phyloP scores from a whole-genome alignment of 768 basidiomycete genomes.

The Lanmaoa rubissima region DNA sequence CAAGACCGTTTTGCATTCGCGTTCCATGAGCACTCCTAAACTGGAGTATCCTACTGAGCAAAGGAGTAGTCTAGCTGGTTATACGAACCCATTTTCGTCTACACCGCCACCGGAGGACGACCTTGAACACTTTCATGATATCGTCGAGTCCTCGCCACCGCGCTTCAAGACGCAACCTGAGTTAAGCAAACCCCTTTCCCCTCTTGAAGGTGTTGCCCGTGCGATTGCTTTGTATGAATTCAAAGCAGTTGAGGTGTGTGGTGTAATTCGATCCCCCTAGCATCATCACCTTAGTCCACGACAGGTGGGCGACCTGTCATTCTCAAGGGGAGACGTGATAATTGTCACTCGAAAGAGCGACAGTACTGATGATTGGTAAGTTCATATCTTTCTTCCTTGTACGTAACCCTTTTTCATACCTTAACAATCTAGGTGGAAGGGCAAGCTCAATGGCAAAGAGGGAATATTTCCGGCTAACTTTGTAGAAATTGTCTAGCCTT shows the following conservation, averaged over 20 bases:
- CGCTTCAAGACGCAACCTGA: conserved; percentile 51
- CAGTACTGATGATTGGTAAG: conserved; percentile 73
- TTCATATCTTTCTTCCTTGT: conserved; percentile 5
- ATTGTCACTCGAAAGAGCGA: conserved; percentile 65
- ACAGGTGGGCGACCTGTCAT: conserved; percentile 74
- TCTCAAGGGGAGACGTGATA: conserved; percentile 75
- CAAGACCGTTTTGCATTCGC: conserved; percentile 31
- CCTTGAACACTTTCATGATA: conserved; percentile 7
- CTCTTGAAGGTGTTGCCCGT: conserved; percentile 61
- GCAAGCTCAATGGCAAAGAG: conserved; percentile 54
- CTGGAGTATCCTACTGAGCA: conserved; percentile 14
- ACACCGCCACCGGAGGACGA: conserved; percentile 24
- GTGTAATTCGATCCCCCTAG: background rate
- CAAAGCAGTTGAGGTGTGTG: conserved; percentile 62
- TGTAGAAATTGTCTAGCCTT: conserved; percentile 55
- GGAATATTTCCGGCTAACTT: conserved; percentile 86
- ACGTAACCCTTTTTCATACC: background rate
- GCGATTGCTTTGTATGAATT: conserved; percentile 78
- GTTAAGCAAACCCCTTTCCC: conserved; percentile 45
- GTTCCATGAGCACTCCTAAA: conserved; percentile 34
- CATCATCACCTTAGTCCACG: conserved; percentile 4
- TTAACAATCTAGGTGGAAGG: conserved; percentile 62
- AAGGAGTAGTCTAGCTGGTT: conserved; percentile 1
- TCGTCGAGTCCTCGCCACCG: conserved; percentile 20
- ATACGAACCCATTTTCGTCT: conserved; percentile 30